A percentile compares a stretch with the other conserved stretches of the same genome.
These are phyloP conservation scores for Coniferiporia sulphurascens DNA, from an alignment of 1,284 basidiomycete species.

Conservation along the genomic window DNA sequence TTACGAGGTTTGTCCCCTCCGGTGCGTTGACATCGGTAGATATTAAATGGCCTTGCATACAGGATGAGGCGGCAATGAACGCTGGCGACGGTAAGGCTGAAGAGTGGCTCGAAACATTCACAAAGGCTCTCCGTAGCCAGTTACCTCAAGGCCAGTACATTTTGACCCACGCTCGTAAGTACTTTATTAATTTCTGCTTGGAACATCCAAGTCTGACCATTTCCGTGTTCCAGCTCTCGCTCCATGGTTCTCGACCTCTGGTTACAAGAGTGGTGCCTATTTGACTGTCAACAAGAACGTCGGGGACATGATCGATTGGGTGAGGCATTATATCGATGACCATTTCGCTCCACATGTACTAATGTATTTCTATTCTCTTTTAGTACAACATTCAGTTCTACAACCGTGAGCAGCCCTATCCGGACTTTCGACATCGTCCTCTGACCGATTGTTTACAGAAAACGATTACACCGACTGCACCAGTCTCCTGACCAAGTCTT, in stretches of 20 bases:
- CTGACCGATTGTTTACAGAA: conserved; percentile 2
- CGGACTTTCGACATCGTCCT: not conserved
- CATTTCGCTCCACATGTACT: not conserved
- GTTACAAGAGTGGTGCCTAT: conserved; percentile 20
- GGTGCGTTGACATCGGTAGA: not conserved
- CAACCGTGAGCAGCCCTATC: conserved; percentile 11
- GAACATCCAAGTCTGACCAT: not conserved
- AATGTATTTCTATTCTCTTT: not conserved
- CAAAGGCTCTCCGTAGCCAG: conserved; percentile 23
- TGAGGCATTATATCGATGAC: not conserved
- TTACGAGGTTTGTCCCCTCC: conserved; percentile 16
- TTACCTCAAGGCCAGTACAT: conserved; percentile 24
- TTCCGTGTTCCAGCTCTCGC: conserved; percentile 4
- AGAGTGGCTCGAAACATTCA: conserved; percentile 26
- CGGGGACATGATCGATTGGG: conserved; percentile 24
- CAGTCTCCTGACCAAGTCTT: conserved; percentile 21
- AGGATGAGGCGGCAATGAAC: conserved; percentile 27
- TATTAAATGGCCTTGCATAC: not conserved
- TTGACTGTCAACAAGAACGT: conserved; percentile 22
- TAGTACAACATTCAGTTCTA: conserved; percentile 20
- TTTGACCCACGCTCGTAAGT: conserved; percentile 25
- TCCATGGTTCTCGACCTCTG: conserved; percentile 14
- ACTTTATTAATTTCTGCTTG: not conserved
- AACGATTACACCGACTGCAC: conserved; percentile 22
- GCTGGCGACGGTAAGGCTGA: conserved; percentile 21